Conservation (phyloP, 2,329 filamentous ascomycete species). For the Penicillium sp. region DNA sequence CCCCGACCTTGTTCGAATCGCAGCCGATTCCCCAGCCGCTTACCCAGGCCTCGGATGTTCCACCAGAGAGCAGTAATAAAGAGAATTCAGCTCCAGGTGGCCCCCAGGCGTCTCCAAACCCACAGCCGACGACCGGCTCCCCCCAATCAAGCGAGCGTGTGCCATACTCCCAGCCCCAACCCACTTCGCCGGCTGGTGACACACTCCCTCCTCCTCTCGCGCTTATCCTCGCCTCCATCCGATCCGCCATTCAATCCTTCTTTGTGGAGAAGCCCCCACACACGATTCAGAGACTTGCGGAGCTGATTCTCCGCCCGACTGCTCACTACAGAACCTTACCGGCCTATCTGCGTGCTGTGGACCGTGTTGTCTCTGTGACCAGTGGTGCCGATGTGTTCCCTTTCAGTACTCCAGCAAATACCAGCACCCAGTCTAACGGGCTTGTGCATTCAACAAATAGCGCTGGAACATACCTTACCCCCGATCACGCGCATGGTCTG, state of each 20-base stretch:
- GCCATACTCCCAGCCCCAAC: constrained; percentile 42
- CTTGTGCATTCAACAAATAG: constrained; percentile 34
- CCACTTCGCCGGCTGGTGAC: constrained; percentile 47
- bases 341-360: constrained; percentile 83
- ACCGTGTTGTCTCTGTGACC: constrained; percentile 86
- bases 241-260: constrained; percentile 57
- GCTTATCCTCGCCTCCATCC: constrained; percentile 60
- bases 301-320: constrained; percentile 74
- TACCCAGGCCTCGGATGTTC: constrained; percentile 28
- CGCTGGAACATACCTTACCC: constrained; percentile 33
- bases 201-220: constrained; percentile 63
- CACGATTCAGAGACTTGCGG: constrained; percentile 86
- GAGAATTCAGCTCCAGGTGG: constrained; percentile 35
- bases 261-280: constrained; percentile 80
- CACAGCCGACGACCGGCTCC: constrained; percentile 36
- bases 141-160: constrained; percentile 40
- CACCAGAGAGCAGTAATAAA: constrained; percentile 37
- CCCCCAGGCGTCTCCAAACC: constrained; percentile 38
- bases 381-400: constrained; percentile 79
- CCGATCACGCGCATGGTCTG: constrained; percentile 45
- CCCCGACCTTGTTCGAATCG: constrained; percentile 29
- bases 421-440: constrained; percentile 54
- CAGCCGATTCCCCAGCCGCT: constrained; percentile 23
- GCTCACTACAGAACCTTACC: constrained; percentile 78
- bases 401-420: constrained; percentile 49